Percentiles rank a stretch among this genome's conserved stretches.
Conservation (phyloP, 139 green algal genomes). For the Haematococcus lacustris region DNA sequence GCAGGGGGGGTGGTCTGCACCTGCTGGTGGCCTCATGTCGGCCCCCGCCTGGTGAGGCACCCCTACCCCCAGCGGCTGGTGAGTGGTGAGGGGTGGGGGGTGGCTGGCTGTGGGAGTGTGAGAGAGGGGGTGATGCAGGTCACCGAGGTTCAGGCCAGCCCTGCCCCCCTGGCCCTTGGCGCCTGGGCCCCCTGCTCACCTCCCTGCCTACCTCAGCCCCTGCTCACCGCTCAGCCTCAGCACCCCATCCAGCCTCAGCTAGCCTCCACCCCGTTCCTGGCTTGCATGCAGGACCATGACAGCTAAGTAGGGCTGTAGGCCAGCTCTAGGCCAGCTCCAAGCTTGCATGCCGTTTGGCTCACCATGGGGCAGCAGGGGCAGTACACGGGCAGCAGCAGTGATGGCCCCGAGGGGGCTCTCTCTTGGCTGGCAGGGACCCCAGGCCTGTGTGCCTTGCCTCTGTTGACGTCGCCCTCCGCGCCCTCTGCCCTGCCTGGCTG, state of each 20-base stretch:
- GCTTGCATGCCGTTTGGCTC: background rate
- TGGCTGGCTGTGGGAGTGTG: too few species aligned
- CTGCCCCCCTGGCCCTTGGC: too few species aligned
- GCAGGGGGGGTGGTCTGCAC: too few species aligned
- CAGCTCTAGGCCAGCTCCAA: background rate
- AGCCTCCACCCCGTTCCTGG: background rate
- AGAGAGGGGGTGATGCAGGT: too few species aligned
- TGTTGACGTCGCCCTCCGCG: background rate
- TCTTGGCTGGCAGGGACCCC: background rate
- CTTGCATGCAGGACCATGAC: background rate
- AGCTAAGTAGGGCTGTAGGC: background rate
- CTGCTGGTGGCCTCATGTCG: too few species aligned
- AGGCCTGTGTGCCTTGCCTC: background rate
- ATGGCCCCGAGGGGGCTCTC: too few species aligned
- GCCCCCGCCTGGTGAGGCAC: too few species aligned
- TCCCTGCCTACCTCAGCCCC: background rate
- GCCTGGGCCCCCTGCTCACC: too few species aligned
- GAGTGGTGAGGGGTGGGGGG: too few species aligned
- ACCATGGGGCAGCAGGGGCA: conserved; percentile 4
- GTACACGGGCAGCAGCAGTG: background rate
- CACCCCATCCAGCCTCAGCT: background rate
- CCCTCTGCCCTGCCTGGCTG: background rate
- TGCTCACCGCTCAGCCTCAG: background rate
- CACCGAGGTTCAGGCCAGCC: too few species aligned
- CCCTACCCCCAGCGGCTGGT: too few species aligned